phyloP scores from a whole-genome alignment of 768 basidiomycete genomes.

The Myochromella boudieri region DNA sequence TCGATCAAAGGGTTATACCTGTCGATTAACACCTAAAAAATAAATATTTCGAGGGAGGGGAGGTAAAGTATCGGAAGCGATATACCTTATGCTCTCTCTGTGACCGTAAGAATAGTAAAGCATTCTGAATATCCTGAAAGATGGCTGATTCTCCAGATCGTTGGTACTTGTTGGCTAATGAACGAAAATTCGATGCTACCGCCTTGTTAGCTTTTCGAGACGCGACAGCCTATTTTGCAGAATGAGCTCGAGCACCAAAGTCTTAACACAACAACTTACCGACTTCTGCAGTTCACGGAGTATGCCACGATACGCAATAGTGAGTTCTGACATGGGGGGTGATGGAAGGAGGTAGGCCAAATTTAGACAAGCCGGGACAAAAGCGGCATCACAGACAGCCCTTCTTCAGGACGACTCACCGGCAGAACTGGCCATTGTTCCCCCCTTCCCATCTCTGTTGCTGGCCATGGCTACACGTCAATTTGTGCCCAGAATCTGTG shows the following conservation, averaged over 20 bases:
- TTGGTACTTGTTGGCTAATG: conserved; percentile 45
- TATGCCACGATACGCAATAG: conserved; percentile 45
- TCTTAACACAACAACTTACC: conserved; percentile 30
- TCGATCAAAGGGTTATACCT: conserved; percentile 87
- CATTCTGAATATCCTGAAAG: conserved; percentile 54
- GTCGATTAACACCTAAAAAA: conserved; percentile 66
- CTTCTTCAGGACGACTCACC: too few relatives aligned
- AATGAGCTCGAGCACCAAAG: background rate
- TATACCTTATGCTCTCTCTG: conserved; percentile 78
- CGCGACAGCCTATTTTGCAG: conserved; percentile 25
- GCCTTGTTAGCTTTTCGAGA: conserved; percentile 38
- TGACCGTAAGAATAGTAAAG: conserved; percentile 65
- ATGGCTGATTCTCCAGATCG: conserved; percentile 26
- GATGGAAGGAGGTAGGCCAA: background rate
- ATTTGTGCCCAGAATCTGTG: background rate
- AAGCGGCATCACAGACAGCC: too few relatives aligned
- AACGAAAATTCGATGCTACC: conserved; percentile 53
- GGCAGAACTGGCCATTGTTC: too few relatives aligned
- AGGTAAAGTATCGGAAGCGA: background rate
- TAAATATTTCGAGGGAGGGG: background rate
- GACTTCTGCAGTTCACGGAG: conserved; percentile 55
- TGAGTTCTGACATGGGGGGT: conserved; percentile 20
- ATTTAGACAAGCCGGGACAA: too few relatives aligned
- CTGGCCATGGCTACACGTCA: background rate
- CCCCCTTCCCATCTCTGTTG: background rate